Base-by-base conservation (phyloP, 192 early-diverging fungal species). In the Coemansia aciculifera region DNA sequence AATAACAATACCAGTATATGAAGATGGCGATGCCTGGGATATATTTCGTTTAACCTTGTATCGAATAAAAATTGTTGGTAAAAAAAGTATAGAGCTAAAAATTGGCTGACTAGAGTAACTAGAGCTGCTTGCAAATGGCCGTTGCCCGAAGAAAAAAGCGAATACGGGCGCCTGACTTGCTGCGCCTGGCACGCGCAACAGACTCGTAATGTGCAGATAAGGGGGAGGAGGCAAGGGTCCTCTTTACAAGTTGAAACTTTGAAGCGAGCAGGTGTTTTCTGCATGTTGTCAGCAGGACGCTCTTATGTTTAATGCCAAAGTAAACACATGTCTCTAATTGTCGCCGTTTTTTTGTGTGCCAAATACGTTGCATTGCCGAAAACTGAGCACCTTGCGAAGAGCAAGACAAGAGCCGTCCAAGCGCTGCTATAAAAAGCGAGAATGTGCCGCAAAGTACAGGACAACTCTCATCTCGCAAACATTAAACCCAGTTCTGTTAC, bases 281-380 rank as follows among this genome's bases (percentile, higher is more conserved):
- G 54, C 54, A 57, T 57, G 13, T 17, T 32, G 54, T 57, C 54
- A 57, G 54, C 54, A 32, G 54, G 54, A 29, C 54, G 15, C 3
- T 11, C 29, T 17, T 57, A 31, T 15, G 7, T 34, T 29, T 7
- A 57, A 34, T 57, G 54, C 29, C 31, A 57, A 31, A 29, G 11
- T 31, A 57, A 57, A 56, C 54, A 57, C 54, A 57, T 57, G 54
- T 57, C 29, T 12, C 54, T 34, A 32, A 57, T 57, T 57, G 54
- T 57, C 9, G 51, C 12, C 11, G 46, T 49, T 23, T 49, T 49
- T 42, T 48, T 48, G 15, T 21, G 9, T 12, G 21, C 51, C 21
- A 52, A 52, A 52, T 29, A 29, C 51, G 23, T 52, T 57, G 31
- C 54, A 23, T 4, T 15, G 54, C 1, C 29, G 29, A 10, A 23